Evolutionary conservation across 73 alveolate genomes (phyloP), one percentile per base, ranked within the genome.

Genomic region (Symbiodinium pilosum): DNA sequence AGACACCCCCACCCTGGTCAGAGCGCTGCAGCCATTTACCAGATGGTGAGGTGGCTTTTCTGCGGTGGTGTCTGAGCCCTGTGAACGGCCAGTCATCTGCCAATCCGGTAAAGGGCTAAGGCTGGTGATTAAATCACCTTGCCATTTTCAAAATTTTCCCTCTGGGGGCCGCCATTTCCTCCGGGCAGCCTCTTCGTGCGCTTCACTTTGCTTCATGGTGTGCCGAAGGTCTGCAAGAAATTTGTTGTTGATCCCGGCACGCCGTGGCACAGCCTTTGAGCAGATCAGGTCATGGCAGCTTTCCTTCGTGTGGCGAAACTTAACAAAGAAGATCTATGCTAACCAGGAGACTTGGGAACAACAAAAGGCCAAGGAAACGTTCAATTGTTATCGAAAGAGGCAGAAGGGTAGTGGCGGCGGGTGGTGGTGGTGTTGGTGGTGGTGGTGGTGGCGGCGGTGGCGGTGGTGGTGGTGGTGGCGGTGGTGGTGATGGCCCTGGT

Each of bases 161-260:
- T 3, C 30, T 26, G 41, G 81, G 81, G 32, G 81, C 38, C n/a
- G n/a, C 14, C 41, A 47, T 9, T 47, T 47, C 59, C 59, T 47
- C 59, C 14, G n/a, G n/a, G n/a, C n/a, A n/a, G 81, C 81, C 81
- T 38, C 38, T n/a, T 64, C 30, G 81, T 64, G 81, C 81, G 9
- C 34, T 26, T 24, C 81, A 64, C 81, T 64, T 64, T 38, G 81
- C 81, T 64, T 34, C 81, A 64, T 64, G 81, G 81, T 20, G 81
- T 28, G 81, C 81, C 81, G 32, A 14, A 64, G 81, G 81, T 64
- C 81, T 64, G 81, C 81, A 64, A 64, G 81, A 64, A 64, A 64
- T 28, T 64, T 64, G 81, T 9, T 64, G 81, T 38, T 64, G 81
- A 64, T 64, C 81, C 39, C 39, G 81, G 81, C 81, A 38, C 34